phyloP scores from a whole-genome alignment of 441 rosid genomes.

The Populus tomentosa region DNA sequence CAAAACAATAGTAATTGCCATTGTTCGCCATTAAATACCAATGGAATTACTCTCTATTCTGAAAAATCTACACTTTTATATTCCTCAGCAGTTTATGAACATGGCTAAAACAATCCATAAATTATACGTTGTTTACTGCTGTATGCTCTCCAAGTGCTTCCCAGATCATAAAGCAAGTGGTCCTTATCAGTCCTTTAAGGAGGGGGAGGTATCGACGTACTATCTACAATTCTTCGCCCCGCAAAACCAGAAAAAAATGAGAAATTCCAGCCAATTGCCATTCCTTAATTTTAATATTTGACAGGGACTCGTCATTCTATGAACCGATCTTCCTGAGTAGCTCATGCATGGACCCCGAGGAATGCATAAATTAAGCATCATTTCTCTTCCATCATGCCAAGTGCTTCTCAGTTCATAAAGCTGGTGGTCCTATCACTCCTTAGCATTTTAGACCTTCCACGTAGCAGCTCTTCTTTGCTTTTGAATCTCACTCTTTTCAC shows the following conservation, averaged over 20 bases:
- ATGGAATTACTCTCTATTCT: no score
- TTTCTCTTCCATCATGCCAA: neutral
- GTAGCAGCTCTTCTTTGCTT: neutral
- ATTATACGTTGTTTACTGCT: neutral
- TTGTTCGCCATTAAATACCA: no score
- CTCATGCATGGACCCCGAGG: neutral
- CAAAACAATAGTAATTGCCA: no score
- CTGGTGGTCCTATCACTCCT: neutral
- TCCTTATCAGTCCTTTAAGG: slow-evolving; percentile 11
- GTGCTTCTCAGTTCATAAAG: neutral
- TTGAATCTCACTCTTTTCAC: slow-evolving; percentile 4
- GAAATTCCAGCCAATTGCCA: neutral
- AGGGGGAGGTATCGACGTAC: neutral
- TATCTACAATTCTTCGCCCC: neutral
- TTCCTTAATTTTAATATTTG: neutral
- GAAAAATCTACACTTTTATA: neutral
- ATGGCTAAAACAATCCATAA: no score
- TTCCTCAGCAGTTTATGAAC: neutral
- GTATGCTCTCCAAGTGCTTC: slow-evolving; percentile 26
- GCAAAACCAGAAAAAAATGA: neutral
- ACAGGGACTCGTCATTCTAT: neutral
- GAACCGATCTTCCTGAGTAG: neutral
- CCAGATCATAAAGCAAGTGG: slow-evolving; percentile 33
- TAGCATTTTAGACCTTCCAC: neutral
- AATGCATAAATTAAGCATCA: neutral